Evolutionary conservation across 331 rosid genomes (phyloP).

Genomic region (Quercus lobata): DNA sequence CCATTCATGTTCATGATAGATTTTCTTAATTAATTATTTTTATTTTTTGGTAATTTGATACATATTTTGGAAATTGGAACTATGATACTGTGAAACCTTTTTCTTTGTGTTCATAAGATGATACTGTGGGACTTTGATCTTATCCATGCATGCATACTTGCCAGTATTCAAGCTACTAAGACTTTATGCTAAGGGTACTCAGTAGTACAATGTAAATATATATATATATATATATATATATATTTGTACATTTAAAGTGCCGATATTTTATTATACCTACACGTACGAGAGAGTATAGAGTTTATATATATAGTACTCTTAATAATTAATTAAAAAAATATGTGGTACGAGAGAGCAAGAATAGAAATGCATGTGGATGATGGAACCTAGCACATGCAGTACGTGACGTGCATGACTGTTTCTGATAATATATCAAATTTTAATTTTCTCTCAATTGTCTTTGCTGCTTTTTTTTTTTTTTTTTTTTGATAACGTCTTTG

Average conservation of each 20-base stretch:
- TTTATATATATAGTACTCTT: not conserved
- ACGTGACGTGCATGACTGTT: conserved; percentile 65
- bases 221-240: no score
- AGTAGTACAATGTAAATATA: conserved; percentile 29
- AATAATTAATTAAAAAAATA: not conserved
- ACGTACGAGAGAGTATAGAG: not conserved
- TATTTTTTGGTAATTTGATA: no score
- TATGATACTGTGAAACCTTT: no score
- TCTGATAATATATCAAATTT: conserved; percentile 36
- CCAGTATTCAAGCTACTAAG: no score
- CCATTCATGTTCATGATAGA: no score
- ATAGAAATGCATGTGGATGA: conserved; percentile 63
- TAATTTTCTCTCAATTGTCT: conserved; percentile 22
- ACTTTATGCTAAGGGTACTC: conserved; percentile 16
- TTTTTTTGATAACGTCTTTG: conserved; percentile 25
- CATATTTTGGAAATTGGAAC: no score
- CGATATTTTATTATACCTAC: not conserved
- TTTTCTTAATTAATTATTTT: no score
- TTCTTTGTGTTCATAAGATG: no score
- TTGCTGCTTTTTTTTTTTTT: conserved; percentile 29
- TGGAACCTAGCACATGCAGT: conserved; percentile 68
- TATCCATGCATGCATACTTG: no score
- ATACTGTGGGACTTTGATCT: no score
- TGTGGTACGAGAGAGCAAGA: not conserved
- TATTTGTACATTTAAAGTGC: conserved; percentile 19